Evolutionary conservation across 2,329 filamentous ascomycete species (phyloP), one percentile per base, ranked within the genome.

Genomic region (Rugonectria rugulosa): DNA sequence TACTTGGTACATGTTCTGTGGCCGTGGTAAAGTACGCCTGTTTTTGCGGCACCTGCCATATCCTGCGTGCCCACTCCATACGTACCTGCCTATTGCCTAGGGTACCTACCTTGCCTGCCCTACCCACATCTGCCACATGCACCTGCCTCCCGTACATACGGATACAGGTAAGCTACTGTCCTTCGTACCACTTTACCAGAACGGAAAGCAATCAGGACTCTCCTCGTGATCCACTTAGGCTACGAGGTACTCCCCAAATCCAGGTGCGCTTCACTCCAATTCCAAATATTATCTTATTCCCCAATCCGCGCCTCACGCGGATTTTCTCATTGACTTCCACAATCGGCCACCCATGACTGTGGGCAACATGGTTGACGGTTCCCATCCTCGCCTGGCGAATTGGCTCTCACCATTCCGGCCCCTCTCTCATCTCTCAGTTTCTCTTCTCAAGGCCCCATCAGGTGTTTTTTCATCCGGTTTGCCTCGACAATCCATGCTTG

Each of bases 401-500:
- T 17, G 27, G 40, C 50, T 49, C 51, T 42, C 29, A 17, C 44
- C 44, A 54, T 23, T 54, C 48, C 38, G 24, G 14, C 43, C 52
- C 45, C 45, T 44, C 45, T 40, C 45, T 49, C 52, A 55, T 55
- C 52, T 55, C 45, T 54, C 37, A 27, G 27, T 47, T 47, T 31
- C 36, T 43, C 43, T 31, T 31, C 17, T 8, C 36, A 20, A 37
- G 27, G 27, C 20, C 37, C 27, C 47, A 42, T 50, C 37, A 40
- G 37, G 23, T 54, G 43, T 6, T 11, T 43, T 48, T 38, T 48
- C 29, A 31, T 29, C 43, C 43, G 36, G 37, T 6, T 34, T 37
- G 10, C 44, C 29, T 29, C 24, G 6, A 27, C 23, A 36, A 48
- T 19, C 37, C 38, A 29, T 42, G 43, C 31, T 14, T 23, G 45